phyloP scores from a whole-genome alignment of 371 early-diverging fungal species.

The Phascolomyces articulosus region DNA sequence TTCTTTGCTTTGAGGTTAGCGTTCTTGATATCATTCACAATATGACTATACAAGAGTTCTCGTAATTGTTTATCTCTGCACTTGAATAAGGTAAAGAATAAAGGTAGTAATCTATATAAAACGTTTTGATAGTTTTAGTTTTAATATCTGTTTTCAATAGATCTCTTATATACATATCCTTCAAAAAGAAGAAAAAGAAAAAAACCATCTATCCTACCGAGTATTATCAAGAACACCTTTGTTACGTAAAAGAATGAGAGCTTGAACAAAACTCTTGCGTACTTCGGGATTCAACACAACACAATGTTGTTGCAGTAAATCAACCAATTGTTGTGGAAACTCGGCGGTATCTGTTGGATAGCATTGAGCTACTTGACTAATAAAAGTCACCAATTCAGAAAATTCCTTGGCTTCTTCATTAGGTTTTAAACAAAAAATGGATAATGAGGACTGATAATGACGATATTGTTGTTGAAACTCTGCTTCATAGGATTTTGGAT shows the following conservation, averaged over 20 bases:
- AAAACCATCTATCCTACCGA: slow-evolving; percentile 28
- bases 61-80: slow-evolving; percentile 91
- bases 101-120: slow-evolving; percentile 79
- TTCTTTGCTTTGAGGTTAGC: slow-evolving; percentile 92
- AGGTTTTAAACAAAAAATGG: slow-evolving; percentile 89
- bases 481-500: slow-evolving; percentile 88
- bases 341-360: slow-evolving; percentile 79
- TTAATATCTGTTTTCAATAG: too few species aligned
- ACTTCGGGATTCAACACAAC: slow-evolving; percentile 81
- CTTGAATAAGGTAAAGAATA: slow-evolving; percentile 94
- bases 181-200: too few species aligned
- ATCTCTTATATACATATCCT: too few species aligned
- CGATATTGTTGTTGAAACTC: slow-evolving; percentile 94
- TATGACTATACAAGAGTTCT: slow-evolving; percentile 84
- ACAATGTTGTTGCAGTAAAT: slow-evolving; percentile 78
- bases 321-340: slow-evolving; percentile 84
- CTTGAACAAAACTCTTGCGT: slow-evolving; percentile 87
- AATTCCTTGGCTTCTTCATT: slow-evolving; percentile 83
- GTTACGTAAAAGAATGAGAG: slow-evolving; percentile 89
- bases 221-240: slow-evolving; percentile 73
- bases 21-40: slow-evolving; percentile 92
- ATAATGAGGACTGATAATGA: slow-evolving; percentile 86
- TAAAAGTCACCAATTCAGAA: slow-evolving; percentile 84
- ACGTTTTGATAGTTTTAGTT: too few species aligned
- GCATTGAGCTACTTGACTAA: slow-evolving; percentile 84